These are phyloP conservation scores for Terfezia boudieri DNA, from an alignment of 495 filamentous ascomycete genomes.

Conservation along the genomic window DNA sequence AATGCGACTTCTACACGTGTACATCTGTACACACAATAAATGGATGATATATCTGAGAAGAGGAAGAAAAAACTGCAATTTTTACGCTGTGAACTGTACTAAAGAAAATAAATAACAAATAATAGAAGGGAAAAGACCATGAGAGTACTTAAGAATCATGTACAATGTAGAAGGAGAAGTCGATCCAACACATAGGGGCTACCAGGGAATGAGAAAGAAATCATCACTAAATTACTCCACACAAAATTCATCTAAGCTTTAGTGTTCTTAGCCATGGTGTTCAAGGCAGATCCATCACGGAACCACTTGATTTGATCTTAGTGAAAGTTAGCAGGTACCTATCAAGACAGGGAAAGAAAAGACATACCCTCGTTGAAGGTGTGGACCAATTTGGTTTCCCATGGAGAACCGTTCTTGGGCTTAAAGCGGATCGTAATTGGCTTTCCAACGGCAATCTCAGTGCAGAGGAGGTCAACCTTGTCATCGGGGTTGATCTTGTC, in stretches of 20 bases:
- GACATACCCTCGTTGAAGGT: conserved; percentile 63
- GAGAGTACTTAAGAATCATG: too few species aligned
- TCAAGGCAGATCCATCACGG: conserved; percentile 84
- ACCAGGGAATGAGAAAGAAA: too few species aligned
- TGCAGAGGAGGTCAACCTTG: conserved; percentile 52
- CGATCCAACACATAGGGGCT: too few species aligned
- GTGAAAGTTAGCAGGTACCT: not conserved
- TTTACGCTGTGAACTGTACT: too few species aligned
- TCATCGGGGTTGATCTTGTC: conserved; percentile 89
- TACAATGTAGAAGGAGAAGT: too few species aligned
- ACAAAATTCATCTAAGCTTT: conserved; percentile 3
- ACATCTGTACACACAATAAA: too few species aligned
- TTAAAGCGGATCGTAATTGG: conserved; percentile 81
- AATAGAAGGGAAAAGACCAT: too few species aligned
- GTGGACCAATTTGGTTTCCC: conserved; percentile 66
- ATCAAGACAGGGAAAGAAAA: not conserved
- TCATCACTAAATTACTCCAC: too few species aligned
- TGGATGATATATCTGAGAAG: too few species aligned
- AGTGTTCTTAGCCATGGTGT: conserved; percentile 75
- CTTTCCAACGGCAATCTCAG: conserved; percentile 79
- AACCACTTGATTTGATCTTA: conserved; percentile 86
- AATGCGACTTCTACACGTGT: too few species aligned
- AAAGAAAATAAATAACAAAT: too few species aligned
- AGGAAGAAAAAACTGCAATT: too few species aligned
- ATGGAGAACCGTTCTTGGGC: conserved; percentile 58